These are phyloP conservation scores for Fusarium falciforme DNA, from an alignment of 2,329 filamentous ascomycete species.

Conservation along the genomic window DNA sequence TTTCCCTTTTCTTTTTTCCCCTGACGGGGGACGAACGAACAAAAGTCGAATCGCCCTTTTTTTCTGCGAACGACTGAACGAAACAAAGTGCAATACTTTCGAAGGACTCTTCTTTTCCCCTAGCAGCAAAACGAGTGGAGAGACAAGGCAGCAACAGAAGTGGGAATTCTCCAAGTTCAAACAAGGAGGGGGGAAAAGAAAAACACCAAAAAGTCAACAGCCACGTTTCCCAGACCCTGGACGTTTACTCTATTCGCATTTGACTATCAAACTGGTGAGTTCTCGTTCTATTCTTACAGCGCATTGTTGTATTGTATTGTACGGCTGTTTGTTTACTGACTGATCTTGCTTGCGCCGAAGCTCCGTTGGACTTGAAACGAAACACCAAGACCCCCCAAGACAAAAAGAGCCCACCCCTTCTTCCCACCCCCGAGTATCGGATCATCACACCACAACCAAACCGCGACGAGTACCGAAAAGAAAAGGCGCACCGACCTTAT, in stretches of 20 bases:
- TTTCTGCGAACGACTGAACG: background rate
- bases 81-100: background rate
- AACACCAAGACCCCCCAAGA: conserved; percentile 7
- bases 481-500: background rate
- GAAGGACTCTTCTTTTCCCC: background rate
- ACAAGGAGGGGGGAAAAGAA: background rate
- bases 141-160: background rate
- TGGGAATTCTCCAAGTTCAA: background rate
- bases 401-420: background rate
- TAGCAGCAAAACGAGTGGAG: background rate
- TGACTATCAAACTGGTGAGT: background rate
- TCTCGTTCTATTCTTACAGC: too few relatives aligned
- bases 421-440: background rate
- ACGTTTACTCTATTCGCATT: background rate
- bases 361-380: conserved; percentile 21
- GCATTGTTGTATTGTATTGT: background rate
- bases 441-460: conserved; percentile 17
- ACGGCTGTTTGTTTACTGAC: background rate
- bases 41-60: background rate
- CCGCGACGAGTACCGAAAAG: background rate
- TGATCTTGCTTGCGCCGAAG: background rate
- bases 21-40: conserved; percentile 38
- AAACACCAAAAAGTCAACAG: conserved; percentile 7
- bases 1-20: conserved; percentile 34
- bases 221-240: conserved; percentile 1